These are phyloP conservation scores for Colletotrichum tropicale DNA, from an alignment of 2,329 filamentous ascomycete species.

Conservation along the genomic window DNA sequence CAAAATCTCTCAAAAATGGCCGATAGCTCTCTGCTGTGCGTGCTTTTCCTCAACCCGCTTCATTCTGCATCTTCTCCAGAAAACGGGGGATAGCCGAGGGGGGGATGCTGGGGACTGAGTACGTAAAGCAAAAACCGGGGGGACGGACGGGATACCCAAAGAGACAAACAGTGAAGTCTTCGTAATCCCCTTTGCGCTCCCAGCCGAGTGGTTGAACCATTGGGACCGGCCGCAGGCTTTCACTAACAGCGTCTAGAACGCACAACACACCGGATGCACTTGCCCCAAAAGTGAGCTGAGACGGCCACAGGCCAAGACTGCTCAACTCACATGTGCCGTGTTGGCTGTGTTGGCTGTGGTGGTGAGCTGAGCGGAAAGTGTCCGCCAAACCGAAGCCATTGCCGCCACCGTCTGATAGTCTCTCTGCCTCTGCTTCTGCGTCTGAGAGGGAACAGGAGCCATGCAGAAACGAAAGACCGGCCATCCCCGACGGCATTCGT, in stretches of 20 bases:
- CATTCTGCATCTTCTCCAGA: neutral
- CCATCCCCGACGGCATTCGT: neutral
- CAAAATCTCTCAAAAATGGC: neutral
- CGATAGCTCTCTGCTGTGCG: neutral
- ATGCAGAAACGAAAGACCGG: neutral
- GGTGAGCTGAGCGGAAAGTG: neutral
- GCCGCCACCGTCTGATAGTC: conserved; percentile 2
- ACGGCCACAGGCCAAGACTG: neutral
- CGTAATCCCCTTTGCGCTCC: neutral
- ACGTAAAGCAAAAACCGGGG: neutral
- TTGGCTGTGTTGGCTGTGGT: neutral
- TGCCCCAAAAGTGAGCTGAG: neutral
- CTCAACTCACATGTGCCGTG: neutral
- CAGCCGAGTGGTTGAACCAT: neutral
- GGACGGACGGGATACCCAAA: neutral
- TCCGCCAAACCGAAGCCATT: neutral
- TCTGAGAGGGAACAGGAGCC: neutral
- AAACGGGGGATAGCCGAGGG: neutral
- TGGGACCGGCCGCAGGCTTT: neutral
- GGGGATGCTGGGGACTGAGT: neutral
- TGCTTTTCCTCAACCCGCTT: neutral
- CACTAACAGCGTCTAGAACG: neutral
- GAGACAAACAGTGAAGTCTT: neutral
- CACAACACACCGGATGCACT: neutral
- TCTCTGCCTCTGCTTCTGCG: neutral